A percentile compares a stretch with the other conserved stretches of the same genome.
These are phyloP conservation scores for Rhodotorula babjevae DNA, from an alignment of 768 basidiomycete genomes.

Conservation along the genomic window DNA sequence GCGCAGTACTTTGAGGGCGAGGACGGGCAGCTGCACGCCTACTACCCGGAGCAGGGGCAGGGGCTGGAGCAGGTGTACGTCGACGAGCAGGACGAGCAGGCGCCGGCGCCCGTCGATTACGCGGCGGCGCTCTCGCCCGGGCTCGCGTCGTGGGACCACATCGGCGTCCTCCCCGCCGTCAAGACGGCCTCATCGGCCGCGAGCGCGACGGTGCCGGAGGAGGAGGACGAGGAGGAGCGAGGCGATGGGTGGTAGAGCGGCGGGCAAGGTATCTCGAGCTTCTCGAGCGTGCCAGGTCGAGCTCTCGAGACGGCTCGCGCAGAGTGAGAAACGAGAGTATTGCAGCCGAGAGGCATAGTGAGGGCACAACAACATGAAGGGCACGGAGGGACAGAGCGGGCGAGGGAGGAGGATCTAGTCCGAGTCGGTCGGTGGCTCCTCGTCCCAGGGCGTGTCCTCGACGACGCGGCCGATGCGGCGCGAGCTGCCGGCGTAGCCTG, in stretches of 20 bases:
- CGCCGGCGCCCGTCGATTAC: background rate
- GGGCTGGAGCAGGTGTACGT: background rate
- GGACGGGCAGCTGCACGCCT: slow-evolving; percentile 4
- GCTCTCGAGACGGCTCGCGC: no score
- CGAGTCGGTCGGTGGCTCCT: no score
- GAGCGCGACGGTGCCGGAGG: background rate
- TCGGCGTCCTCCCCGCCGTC: background rate
- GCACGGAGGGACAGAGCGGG: no score
- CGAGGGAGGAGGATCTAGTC: no score
- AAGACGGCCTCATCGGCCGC: background rate
- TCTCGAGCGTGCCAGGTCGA: no score
- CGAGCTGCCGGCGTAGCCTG: slow-evolving; percentile 7
- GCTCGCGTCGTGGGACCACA: slow-evolving; percentile 9
- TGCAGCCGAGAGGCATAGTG: no score
- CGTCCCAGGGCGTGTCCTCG: background rate
- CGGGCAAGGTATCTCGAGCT: no score
- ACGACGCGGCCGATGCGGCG: background rate
- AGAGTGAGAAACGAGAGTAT: no score
- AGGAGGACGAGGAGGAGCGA: slow-evolving; percentile 1
- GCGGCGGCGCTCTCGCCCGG: background rate
- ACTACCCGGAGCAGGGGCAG: no score
- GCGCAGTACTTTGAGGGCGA: slow-evolving; percentile 16
- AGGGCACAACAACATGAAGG: no score
- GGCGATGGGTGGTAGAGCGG: background rate
- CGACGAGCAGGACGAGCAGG: background rate